Evolutionary conservation across 1,284 basidiomycete species (phyloP), one percentile per base, ranked within the genome.

Genomic region (Malassezia obtusa): DNA sequence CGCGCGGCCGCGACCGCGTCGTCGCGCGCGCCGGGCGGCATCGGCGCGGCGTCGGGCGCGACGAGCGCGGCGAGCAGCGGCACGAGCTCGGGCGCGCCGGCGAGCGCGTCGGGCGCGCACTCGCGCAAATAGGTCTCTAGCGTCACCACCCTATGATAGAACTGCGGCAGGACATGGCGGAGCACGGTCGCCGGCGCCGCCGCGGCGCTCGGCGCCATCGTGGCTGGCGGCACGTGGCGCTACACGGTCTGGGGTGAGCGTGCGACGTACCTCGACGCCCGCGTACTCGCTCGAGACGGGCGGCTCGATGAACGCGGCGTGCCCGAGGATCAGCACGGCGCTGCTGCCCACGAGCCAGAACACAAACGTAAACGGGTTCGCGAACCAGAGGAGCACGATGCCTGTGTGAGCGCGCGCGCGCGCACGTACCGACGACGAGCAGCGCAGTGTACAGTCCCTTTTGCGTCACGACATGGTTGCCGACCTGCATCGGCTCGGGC

Each of bases 271-370:
- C 75, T 84, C 80, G 25, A 89, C 85, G 40, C 78, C 74, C 8
- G 86, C 83, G 63, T 90, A 91, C 74, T 90, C 88, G 77, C 85
- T 87, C 75, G 88, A 86, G 54, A 91, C 82, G 19, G 88, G 88
- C 10, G 87, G 88, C 75, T 91, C 88, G 58, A 90, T 82, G 57
- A 90, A 67, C 52, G 79, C 81, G 1, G 88, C 88, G 68, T 91
- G 88, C 2, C 79, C 82, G 53, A 90, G 77, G 67, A 91, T 75
- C 46, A 64, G 58, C 22, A 77, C 60, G 4, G 70, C 64, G 15
- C 64, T 68, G 46, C 64, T 67, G 14, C 76, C 75, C 21, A 77
- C 69, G 33, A 77, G 60, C 75, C 75, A 76, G 59, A 75, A 73
- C 49, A 73, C 57, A 49, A 71, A 63, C 9, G 62, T 58, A 28